A percentile compares a stretch with the other conserved stretches of the same genome.
These are phyloP conservation scores for Arabidopsis thaliana DNA, from an alignment of 345 rosid genomes.

Conservation along the genomic window DNA sequence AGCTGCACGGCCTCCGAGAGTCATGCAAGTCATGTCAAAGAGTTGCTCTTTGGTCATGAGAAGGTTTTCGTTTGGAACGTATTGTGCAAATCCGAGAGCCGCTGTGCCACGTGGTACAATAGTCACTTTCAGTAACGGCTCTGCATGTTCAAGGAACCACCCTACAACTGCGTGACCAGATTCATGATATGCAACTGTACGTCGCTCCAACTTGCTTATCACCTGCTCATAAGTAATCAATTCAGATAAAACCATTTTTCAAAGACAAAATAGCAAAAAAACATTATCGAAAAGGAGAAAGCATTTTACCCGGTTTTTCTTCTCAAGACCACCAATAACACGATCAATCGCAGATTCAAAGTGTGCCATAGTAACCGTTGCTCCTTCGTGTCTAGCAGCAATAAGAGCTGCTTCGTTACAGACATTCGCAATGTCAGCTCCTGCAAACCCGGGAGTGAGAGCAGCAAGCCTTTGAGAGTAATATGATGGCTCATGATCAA, in stretches of 20 bases:
- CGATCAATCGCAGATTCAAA: conserved; percentile 96
- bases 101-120: conserved; percentile 98
- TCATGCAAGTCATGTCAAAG: conserved; percentile 95
- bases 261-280: neutral
- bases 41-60: conserved; percentile 97
- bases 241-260: conserved; percentile 15
- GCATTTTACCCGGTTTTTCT: conserved; percentile 78
- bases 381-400: conserved; percentile 73
- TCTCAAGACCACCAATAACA: conserved; percentile 98
- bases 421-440: conserved; percentile 96
- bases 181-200: conserved; percentile 95
- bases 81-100: conserved; percentile 95
- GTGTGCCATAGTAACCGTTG: conserved; percentile 71
- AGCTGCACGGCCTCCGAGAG: conserved; percentile 97
- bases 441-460: conserved; percentile 96
- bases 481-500: conserved; percentile 75
- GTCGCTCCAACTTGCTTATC: conserved; percentile 88
- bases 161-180: conserved; percentile 96
- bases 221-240: conserved; percentile 53
- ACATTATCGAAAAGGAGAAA: neutral
- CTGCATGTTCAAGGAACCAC: conserved; percentile 97
- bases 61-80: conserved; percentile 94
- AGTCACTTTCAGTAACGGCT: conserved; percentile 94
- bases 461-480: conserved; percentile 93
- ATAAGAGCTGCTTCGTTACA: conserved; percentile 96